These are phyloP conservation scores for Geotrichum reessii DNA, from an alignment of 1,139 yeast species.

Conservation along the genomic window DNA sequence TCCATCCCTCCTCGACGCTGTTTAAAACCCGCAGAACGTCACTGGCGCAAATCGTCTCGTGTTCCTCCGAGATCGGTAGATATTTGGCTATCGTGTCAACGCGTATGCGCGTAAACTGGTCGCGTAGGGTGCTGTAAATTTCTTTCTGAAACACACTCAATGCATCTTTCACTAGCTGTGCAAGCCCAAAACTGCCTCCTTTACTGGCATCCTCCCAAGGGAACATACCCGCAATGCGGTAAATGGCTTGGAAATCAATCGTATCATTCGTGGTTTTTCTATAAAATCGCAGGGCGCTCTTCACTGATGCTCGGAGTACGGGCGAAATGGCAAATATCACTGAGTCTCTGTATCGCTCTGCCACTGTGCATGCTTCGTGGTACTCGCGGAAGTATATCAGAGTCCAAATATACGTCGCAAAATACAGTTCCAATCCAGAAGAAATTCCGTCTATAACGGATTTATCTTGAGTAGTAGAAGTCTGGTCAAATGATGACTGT, in stretches of 20 bases:
- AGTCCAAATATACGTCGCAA: slow-evolving; percentile 14
- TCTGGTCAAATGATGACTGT: not conserved
- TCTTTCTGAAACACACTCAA: slow-evolving; percentile 4
- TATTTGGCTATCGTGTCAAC: slow-evolving; percentile 8
- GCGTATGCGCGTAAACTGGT: slow-evolving; percentile 5
- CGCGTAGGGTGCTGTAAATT: slow-evolving; percentile 11
- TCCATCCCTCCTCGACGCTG: slow-evolving; percentile 11
- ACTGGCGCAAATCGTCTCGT: not conserved
- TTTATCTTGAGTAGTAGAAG: not conserved
- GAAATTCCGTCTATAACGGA: slow-evolving; percentile 1
- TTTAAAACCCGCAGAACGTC: slow-evolving; percentile 11
- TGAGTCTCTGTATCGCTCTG: slow-evolving; percentile 8
- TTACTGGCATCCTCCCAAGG: slow-evolving; percentile 8
- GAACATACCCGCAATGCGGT: slow-evolving; percentile 1
- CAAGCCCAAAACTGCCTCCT: slow-evolving; percentile 13
- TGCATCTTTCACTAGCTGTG: slow-evolving; percentile 11
- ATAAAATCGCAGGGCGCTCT: slow-evolving; percentile 3
- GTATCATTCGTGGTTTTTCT: slow-evolving; percentile 6
- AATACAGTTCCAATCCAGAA: slow-evolving; percentile 13
- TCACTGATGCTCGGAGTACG: slow-evolving; percentile 2
- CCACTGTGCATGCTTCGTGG: slow-evolving; percentile 3
- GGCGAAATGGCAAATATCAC: slow-evolving; percentile 11
- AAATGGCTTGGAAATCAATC: slow-evolving; percentile 5
- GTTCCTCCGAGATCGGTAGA: slow-evolving; percentile 7
- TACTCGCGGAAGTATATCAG: slow-evolving; percentile 13